A percentile compares a stretch with the other conserved stretches of the same genome.
phyloP scores from a whole-genome alignment of 1,284 basidiomycete genomes.

The Trichosporon coremiiforme region DNA sequence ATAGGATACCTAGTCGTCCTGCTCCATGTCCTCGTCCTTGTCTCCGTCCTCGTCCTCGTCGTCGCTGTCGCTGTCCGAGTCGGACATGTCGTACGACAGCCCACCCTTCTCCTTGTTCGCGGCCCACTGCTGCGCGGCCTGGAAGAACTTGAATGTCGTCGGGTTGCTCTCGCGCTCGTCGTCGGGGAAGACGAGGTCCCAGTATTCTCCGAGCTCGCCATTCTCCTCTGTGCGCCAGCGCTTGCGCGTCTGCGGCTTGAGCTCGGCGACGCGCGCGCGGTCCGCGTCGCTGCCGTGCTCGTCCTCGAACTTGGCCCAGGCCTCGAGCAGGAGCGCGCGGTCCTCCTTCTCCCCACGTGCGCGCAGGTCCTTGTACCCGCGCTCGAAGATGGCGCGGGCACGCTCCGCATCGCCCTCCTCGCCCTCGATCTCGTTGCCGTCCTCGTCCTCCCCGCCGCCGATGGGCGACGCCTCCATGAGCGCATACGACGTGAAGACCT shows the following conservation, averaged over 20 bases:
- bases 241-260: slow-evolving; percentile 89
- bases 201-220: slow-evolving; percentile 82
- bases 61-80: slow-evolving; percentile 44
- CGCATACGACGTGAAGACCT: slow-evolving; percentile 62
- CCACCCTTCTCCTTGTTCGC: slow-evolving; percentile 43
- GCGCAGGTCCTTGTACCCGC: slow-evolving; percentile 84
- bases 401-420: slow-evolving; percentile 68
- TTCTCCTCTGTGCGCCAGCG: slow-evolving; percentile 78
- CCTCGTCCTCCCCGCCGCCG: slow-evolving; percentile 68
- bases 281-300: slow-evolving; percentile 71
- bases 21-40: slow-evolving; percentile 33
- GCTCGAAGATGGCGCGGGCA: slow-evolving; percentile 77
- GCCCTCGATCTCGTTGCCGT: slow-evolving; percentile 69
- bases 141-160: slow-evolving; percentile 87
- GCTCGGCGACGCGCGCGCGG: slow-evolving; percentile 74
- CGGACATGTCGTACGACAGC: slow-evolving; percentile 50
- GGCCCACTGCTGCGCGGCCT: slow-evolving; percentile 87
- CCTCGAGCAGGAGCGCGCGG: slow-evolving; percentile 83
- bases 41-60: slow-evolving; percentile 35
- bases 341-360: slow-evolving; percentile 79
- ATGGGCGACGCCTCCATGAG: slow-evolving; percentile 56
- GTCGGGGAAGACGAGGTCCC: slow-evolving; percentile 92
- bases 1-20: slow-evolving; percentile 24
- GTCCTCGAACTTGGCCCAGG: slow-evolving; percentile 90
- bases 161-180: slow-evolving; percentile 91